These are phyloP conservation scores for Geotrichum restrictum DNA, from an alignment of 1,139 yeast species.

Conservation along the genomic window DNA sequence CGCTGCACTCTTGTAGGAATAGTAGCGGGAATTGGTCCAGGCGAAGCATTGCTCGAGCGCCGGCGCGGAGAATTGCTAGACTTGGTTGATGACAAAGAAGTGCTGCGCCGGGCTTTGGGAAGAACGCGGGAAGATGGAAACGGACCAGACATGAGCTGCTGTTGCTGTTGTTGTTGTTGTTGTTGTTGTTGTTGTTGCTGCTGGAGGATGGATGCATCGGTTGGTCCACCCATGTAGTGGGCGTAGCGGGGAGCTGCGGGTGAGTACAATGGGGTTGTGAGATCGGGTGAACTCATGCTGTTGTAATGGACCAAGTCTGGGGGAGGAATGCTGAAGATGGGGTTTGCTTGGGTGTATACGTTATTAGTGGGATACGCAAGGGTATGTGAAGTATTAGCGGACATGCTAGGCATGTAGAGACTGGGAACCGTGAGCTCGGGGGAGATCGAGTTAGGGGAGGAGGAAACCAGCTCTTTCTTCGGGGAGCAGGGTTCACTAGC, in stretches of 20 bases:
- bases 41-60: neutral
- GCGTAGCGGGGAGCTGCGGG: neutral
- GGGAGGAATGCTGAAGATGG: neutral
- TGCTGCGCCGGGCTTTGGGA: neutral
- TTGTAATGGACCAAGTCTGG: neutral
- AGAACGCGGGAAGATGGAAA: neutral
- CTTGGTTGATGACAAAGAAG: neutral
- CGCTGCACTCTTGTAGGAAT: constrained; percentile 30
- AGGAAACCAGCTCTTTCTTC: neutral
- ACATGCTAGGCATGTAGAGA: neutral
- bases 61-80: neutral
- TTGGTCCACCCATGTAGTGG: neutral
- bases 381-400: neutral
- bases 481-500: constrained; percentile 4
- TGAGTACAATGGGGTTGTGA: neutral
- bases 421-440: neutral
- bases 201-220: neutral
- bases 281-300: neutral
- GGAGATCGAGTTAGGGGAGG: neutral
- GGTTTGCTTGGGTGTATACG: neutral
- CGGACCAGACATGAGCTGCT: neutral
- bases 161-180: too few species aligned
- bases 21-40: constrained; percentile 4
- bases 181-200: too few species aligned
- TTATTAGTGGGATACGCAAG: neutral